Evolutionary conservation across 257 asterid species (phyloP), one percentile per base, ranked within the genome.

Genomic region (Handroanthus guayacan): DNA sequence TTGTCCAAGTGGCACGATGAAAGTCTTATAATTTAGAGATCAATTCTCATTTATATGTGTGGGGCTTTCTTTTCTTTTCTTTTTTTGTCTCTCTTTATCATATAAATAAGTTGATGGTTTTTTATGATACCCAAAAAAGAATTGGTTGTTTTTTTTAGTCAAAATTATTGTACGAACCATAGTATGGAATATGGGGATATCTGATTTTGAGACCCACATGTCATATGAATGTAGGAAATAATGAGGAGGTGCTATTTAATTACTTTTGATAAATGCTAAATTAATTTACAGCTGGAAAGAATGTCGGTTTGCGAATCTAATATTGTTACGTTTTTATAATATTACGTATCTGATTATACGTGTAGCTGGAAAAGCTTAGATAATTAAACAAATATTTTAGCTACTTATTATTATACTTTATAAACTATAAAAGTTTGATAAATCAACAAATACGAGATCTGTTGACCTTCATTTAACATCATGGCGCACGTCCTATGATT

Each of bases 191-290:
- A 13, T 67, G 58, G 60, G 44, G 9, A 18, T 18, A 67, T 48
- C 17, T 67, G 60, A 50, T 67, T 55, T 71, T 17, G 25, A 10
- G 55, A 3, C 51, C 69, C 37, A 18, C 62, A 13, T 60, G 69
- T 61, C 77, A 38, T 43, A 74, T 50, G 56, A 51, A 37, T 41
- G 20, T 62, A 55, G n/a, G 17, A 56, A 74, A 48, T 11, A 7
- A 25, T 18, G 12, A 41, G 8, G 51, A 57, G 3, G 25, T 61
- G 48, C 14, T 18, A 50, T 50, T 50, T 57, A 17, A 55, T 71
- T 25, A 18, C 7, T 38, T 48, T 61, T 9, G 6, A 31, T 9
- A 48, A 74, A 47, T 48, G 20, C 48, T 31, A 44, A 25, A 48
- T 11, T 50, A 17, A 6, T 50, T 34, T 14, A 13, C 4, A 50